These are phyloP conservation scores for Nothopassalora personata DNA, from an alignment of 2,329 filamentous ascomycete species.

Conservation along the genomic window DNA sequence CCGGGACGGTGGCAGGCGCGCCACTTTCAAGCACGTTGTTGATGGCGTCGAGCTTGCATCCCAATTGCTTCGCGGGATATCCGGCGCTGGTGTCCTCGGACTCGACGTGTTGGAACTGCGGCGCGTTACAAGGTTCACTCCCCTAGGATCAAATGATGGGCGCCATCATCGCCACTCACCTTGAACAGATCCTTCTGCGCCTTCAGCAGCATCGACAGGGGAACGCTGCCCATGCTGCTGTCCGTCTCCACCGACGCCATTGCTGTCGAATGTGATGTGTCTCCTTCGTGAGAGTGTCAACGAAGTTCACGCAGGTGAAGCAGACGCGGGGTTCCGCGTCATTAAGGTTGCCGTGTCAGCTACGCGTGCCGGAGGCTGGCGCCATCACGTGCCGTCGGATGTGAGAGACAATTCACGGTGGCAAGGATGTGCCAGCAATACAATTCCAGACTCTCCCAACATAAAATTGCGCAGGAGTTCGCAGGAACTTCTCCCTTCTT, in stretches of 20 bases:
- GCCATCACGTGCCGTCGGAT: not conserved
- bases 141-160: conserved; percentile 21
- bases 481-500: not conserved
- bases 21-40: not conserved
- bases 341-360: not conserved
- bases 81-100: not conserved
- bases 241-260: conserved; percentile 25
- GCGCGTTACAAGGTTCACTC: conserved; percentile 16
- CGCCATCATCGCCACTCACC: conserved; percentile 13
- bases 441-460: not conserved
- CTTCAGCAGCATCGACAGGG: conserved; percentile 15
- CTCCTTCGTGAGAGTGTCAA: not conserved
- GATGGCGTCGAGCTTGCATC: not conserved
- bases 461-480: not conserved
- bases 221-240: conserved; percentile 24
- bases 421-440: not conserved
- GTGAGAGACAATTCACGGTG: not conserved
- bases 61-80: not conserved
- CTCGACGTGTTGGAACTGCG: conserved; percentile 2
- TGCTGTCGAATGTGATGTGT: not conserved
- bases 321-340: not conserved
- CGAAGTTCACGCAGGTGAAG: not conserved
- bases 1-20: not conserved
- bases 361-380: not conserved
- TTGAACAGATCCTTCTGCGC: conserved; percentile 18